Conservation (phyloP, 768 basidiomycete genomes). For the Serpula lacrymans region DNA sequence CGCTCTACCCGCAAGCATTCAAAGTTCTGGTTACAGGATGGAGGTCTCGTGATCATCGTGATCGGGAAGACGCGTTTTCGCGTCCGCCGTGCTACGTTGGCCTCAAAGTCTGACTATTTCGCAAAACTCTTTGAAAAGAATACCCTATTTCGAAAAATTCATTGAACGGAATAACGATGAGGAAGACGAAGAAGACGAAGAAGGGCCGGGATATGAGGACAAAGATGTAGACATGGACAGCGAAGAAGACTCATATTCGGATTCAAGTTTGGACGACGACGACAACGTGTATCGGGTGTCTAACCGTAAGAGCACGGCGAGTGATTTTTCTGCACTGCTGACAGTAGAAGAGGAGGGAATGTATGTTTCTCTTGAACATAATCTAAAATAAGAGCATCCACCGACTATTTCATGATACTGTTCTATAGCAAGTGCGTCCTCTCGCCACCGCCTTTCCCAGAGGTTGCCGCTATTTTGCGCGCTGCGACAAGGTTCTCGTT, state of each 20-base stretch:
- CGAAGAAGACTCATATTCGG: slow-evolving; percentile 5
- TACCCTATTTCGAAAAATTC: too few relatives aligned
- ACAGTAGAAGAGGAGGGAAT: slow-evolving; percentile 29
- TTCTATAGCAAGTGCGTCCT: slow-evolving; percentile 20
- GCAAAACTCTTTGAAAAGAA: slow-evolving; percentile 13
- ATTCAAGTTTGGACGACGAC: too few relatives aligned
- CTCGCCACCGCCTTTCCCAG: slow-evolving; percentile 22
- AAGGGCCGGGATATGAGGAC: background rate
- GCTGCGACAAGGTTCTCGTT: slow-evolving; percentile 33
- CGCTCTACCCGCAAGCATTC: too few relatives aligned
- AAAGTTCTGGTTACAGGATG: too few relatives aligned
- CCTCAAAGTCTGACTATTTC: slow-evolving; percentile 31
- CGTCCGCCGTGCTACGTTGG: slow-evolving; percentile 29
- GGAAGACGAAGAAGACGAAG: too few relatives aligned
- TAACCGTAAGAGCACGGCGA: slow-evolving; percentile 14
- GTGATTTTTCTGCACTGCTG: slow-evolving; percentile 33
- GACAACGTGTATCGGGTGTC: slow-evolving; percentile 20
- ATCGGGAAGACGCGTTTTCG: slow-evolving; percentile 29
- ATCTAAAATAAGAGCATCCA: too few relatives aligned
- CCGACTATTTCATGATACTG: background rate
- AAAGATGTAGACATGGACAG: slow-evolving; percentile 1
- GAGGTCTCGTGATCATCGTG: slow-evolving; percentile 32
- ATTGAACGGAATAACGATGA: background rate
- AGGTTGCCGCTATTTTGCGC: slow-evolving; percentile 32
- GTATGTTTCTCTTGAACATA: slow-evolving; percentile 29